Evolutionary conservation across 495 filamentous ascomycete species (phyloP), one percentile per base, ranked within the genome.

Genomic region (Patellaria atrata): DNA sequence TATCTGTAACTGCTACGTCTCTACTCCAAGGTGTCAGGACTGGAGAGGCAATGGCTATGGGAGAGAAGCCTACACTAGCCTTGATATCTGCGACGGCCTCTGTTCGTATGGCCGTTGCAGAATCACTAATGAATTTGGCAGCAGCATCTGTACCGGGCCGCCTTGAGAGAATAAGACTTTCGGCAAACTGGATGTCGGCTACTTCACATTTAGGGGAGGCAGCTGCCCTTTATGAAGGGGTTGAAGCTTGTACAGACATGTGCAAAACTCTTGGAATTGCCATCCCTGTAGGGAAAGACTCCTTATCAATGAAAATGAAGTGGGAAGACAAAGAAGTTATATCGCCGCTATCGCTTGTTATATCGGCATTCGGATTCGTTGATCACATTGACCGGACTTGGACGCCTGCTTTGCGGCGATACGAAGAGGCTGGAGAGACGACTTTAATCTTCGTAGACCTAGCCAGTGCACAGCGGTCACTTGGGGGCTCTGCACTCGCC

Each of bases 161-260:
- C 20, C 60, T 96, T 27, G 68, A 68, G 41, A 70, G 79, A 20
- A 73, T 96, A 10, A 76, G 84, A 50, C 66, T 96, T 10, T 94
- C 84, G 2, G 89, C 91, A 8, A 96, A 97, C 58, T 97, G 89
- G 89, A 97, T 96, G 91, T 82, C 84, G 1, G 85, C 89, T 6
- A 81, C 82, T 38, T 87, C 75, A 51, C 86, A 94, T 55, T 78
- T 82, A 10, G 89, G 91, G 30, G 89, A 97, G 56, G 89, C 81
- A 22, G 91, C 89, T 34, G 86, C 79, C 22, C 68, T 97, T 27
- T 97, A 94, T 40, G 86, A 93, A 56, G 89, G 82, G 20, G 89
- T 94, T 20, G 73, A 92, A 53, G 86, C 89, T 4, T 83, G 82
- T 29, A 72, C 93, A 63, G 79, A 87, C n/a, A 60, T 94, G 4